Conservation (phyloP, 2,329 filamentous ascomycete genomes). For the Penicillium sp. region DNA sequence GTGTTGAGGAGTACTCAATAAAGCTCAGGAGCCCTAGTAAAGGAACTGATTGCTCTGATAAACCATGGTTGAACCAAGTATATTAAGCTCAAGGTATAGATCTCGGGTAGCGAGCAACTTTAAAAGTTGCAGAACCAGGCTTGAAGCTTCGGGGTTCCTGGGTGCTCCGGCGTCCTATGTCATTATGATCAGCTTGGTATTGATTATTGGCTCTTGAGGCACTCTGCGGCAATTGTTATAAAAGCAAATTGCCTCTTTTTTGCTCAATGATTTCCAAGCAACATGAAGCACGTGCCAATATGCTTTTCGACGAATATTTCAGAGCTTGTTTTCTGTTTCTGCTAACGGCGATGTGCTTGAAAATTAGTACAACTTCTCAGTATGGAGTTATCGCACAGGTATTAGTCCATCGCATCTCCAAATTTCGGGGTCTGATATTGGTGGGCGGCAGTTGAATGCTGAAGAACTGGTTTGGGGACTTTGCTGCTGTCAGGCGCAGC, state of each 20-base stretch:
- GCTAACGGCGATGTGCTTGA: not conserved
- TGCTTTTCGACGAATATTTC: not conserved
- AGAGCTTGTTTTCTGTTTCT: not conserved
- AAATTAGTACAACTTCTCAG: not conserved
- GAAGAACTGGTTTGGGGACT: not conserved
- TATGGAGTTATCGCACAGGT: not conserved
- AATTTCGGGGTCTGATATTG: not conserved
- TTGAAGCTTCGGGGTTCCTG: not conserved
- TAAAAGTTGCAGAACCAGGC: not conserved
- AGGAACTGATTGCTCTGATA: not conserved
- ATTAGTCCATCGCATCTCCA: not conserved
- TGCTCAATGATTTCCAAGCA: not conserved
- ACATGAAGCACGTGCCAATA: too few relatives aligned
- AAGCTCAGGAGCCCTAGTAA: not conserved
- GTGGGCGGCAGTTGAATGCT: not conserved
- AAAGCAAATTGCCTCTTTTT: not conserved
- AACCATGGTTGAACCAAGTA: not conserved
- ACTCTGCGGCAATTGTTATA: not conserved
- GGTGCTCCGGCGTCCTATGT: not conserved
- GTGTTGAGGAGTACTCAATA: not conserved
- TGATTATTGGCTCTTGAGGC: not conserved
- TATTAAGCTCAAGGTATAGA: not conserved
- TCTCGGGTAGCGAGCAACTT: not conserved
- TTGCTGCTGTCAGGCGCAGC: not conserved
- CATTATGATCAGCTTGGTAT: not conserved